Conservation (phyloP, 257 asterid species). For the Solanum appendiculatum region DNA sequence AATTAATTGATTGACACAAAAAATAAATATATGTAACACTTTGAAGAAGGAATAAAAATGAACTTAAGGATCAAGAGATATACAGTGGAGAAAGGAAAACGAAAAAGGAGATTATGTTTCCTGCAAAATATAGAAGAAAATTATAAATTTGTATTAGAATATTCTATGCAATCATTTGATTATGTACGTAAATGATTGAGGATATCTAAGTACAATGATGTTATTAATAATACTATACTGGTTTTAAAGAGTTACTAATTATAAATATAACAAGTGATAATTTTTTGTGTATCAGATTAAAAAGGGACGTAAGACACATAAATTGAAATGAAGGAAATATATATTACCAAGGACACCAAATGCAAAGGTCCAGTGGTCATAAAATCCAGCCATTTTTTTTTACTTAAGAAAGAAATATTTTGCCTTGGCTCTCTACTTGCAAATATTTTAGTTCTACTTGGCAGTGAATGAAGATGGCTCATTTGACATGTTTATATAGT, state of each 20-base stretch:
- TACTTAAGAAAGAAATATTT: not conserved
- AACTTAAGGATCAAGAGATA: not conserved
- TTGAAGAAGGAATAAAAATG: not conserved
- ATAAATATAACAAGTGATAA: no score
- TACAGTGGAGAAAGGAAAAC: constrained; percentile 48
- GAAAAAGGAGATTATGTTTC: constrained; percentile 28
- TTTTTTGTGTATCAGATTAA: not conserved
- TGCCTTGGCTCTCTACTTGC: not conserved
- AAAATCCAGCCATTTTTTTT: not conserved
- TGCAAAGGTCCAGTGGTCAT: constrained; percentile 5
- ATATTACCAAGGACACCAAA: constrained; percentile 7
- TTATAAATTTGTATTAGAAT: not conserved
- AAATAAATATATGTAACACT: no score
- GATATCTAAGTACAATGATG: not conserved
- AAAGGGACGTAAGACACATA: not conserved
- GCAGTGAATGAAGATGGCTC: not conserved
- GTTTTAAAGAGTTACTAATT: no score
- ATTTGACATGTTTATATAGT: not conserved
- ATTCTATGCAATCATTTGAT: not conserved
- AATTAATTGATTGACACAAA: not conserved
- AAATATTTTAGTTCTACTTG: not conserved
- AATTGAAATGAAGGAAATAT: no score
- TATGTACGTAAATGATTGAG: not conserved
- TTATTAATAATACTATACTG: no score
- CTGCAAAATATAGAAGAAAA: constrained; percentile 12